A percentile compares a stretch with the other conserved stretches of the same genome.
These are phyloP conservation scores for Pelargonium nanum DNA, from an alignment of 345 rosid species.

Conservation along the genomic window DNA sequence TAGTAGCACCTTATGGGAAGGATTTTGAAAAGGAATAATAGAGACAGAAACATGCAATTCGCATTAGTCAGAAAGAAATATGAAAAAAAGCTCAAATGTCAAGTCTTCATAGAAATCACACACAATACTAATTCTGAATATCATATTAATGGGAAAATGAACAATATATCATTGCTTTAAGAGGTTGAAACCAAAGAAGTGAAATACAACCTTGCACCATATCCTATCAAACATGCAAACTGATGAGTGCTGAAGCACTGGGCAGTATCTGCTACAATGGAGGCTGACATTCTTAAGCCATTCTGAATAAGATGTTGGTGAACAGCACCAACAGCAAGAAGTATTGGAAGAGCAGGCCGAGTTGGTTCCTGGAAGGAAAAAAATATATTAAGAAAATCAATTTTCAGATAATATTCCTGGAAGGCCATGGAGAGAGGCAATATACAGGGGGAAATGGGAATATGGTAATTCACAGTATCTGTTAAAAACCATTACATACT, in stretches of 20 bases:
- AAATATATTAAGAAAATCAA: constrained; percentile 3
- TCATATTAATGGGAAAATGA: neutral
- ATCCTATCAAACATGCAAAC: constrained; percentile 93
- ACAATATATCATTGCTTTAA: neutral
- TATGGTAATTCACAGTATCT: neutral
- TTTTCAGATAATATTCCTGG: neutral
- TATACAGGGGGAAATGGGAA: neutral
- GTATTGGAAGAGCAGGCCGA: constrained; percentile 83
- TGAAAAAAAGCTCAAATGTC: too few relatives aligned
- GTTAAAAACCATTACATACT: neutral
- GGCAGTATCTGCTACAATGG: constrained; percentile 88
- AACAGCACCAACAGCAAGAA: constrained; percentile 95
- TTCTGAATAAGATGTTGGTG: constrained; percentile 99
- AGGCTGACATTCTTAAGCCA: constrained; percentile 89
- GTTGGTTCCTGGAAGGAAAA: constrained; percentile 65
- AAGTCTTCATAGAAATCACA: too few relatives aligned
- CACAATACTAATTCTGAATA: neutral
- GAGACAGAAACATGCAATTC: too few relatives aligned
- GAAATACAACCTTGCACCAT: constrained; percentile 76
- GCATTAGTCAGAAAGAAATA: neutral
- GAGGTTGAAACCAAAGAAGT: neutral
- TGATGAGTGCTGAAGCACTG: constrained; percentile 99
- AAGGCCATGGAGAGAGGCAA: neutral
- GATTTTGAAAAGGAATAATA: too few relatives aligned
- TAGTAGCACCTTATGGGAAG: too few relatives aligned